These are phyloP conservation scores for Pleurotus giganteus DNA, from an alignment of 768 basidiomycete species.

Conservation along the genomic window DNA sequence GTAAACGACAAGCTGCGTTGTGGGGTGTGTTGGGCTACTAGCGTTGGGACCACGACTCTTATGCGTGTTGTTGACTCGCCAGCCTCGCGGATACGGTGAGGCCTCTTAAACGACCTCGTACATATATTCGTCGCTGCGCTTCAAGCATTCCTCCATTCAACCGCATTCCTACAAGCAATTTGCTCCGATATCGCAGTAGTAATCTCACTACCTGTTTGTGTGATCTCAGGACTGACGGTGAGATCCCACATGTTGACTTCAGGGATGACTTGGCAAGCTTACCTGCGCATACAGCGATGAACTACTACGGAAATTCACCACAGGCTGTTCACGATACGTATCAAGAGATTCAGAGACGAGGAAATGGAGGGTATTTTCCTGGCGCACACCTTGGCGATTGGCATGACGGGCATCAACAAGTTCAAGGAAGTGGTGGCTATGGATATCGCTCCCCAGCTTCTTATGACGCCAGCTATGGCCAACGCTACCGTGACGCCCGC, in stretches of 20 bases:
- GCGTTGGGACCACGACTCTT: not conserved
- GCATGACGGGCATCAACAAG: not conserved
- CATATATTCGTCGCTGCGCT: conserved; percentile 8
- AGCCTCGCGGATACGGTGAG: conserved; percentile 4
- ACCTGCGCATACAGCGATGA: not conserved
- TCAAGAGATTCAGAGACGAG: not conserved
- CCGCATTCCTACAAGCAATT: not conserved
- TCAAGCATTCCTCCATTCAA: not conserved
- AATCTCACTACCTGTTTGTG: not conserved
- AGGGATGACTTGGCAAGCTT: not conserved
- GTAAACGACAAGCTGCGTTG: not conserved
- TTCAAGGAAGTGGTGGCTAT: not conserved
- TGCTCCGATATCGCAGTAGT: not conserved
- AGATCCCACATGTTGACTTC: not conserved
- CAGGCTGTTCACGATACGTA: not conserved
- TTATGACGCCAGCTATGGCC: not conserved
- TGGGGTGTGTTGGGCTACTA: too few species aligned
- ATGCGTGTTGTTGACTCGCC: not conserved
- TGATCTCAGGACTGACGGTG: not conserved
- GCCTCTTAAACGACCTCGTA: not conserved
- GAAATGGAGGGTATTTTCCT: not conserved
- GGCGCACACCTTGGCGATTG: not conserved
- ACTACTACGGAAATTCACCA: not conserved
- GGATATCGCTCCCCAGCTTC: not conserved
- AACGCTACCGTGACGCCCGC: not conserved